Conservation (phyloP, 2,329 filamentous ascomycete genomes). For the Talaromyces sp. region DNA sequence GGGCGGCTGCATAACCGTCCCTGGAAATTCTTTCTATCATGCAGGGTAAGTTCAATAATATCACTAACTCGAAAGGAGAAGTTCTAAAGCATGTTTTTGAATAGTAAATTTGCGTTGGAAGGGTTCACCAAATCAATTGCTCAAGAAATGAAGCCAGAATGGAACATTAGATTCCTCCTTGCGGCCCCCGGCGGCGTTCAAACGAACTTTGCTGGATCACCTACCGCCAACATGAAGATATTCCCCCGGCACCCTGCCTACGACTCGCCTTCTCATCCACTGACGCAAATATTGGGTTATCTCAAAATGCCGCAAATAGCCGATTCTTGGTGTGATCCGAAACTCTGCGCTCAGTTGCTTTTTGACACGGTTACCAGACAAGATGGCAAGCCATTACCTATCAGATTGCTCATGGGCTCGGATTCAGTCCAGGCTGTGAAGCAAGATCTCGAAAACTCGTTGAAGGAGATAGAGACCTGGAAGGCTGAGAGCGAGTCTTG, state of each 20-base stretch:
- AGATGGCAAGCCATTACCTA: slow-evolving; percentile 11
- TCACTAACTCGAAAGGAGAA: background rate
- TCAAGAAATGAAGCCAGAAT: slow-evolving; percentile 40
- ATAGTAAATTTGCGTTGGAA: slow-evolving; percentile 43
- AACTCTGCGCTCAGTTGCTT: slow-evolving; percentile 14
- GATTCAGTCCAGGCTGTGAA: slow-evolving; percentile 14
- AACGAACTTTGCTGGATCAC: slow-evolving; percentile 5
- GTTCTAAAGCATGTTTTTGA: background rate
- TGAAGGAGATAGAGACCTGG: slow-evolving; percentile 14
- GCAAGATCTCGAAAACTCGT: slow-evolving; percentile 10
- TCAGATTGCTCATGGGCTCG: slow-evolving; percentile 13
- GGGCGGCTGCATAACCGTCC: slow-evolving; percentile 16
- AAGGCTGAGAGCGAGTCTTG: slow-evolving; percentile 11
- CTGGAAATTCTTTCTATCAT: slow-evolving; percentile 16
- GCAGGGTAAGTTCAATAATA: slow-evolving; percentile 12
- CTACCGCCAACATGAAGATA: background rate
- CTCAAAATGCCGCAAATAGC: slow-evolving; percentile 9
- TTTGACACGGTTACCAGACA: slow-evolving; percentile 13
- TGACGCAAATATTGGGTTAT: slow-evolving; percentile 12
- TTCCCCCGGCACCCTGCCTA: slow-evolving; percentile 2
- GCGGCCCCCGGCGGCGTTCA: slow-evolving; percentile 15
- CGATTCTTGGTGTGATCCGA: slow-evolving; percentile 15
- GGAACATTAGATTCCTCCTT: slow-evolving; percentile 35
- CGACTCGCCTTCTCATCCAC: background rate
- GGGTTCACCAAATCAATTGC: slow-evolving; percentile 45